Evolutionary conservation across 129 eudicot genomes (phyloP).

Genomic region (Cynara cardunculus): DNA sequence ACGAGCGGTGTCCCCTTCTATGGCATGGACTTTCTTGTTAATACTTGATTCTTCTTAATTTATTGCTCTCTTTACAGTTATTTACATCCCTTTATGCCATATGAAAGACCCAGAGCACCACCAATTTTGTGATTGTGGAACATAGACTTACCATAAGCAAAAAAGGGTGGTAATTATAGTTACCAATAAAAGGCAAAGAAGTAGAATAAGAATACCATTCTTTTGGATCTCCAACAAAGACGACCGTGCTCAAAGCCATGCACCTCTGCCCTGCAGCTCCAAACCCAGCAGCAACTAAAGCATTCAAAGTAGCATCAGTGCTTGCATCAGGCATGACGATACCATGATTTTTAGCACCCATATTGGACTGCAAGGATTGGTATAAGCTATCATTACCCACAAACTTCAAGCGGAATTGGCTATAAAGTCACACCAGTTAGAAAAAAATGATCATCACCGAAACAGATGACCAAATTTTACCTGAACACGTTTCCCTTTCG

Average conservation of each 20-base stretch:
- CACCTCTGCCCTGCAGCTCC: slow-evolving; percentile 99
- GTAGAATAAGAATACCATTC: slow-evolving; percentile 58
- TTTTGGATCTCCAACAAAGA: slow-evolving; percentile 87
- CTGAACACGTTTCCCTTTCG: slow-evolving; percentile 98
- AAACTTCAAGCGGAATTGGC: background rate
- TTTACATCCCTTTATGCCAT: background rate
- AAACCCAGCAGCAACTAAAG: slow-evolving; percentile 94
- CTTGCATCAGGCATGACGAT: slow-evolving; percentile 93
- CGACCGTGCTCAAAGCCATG: slow-evolving; percentile 97
- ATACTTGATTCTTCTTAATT: background rate
- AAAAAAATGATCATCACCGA: background rate
- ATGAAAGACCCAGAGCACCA: background rate
- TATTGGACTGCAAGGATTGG: slow-evolving; percentile 60
- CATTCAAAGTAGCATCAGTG: slow-evolving; percentile 76
- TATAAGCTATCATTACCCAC: background rate
- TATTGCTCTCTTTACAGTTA: background rate
- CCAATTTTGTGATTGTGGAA: background rate
- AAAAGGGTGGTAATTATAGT: background rate
- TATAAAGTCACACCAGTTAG: slow-evolving; percentile 1
- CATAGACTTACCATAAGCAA: background rate
- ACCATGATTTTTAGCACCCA: slow-evolving; percentile 99
- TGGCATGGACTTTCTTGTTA: background rate
- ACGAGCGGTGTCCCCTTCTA: no score
- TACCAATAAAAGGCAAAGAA: no score
- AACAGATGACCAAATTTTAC: slow-evolving; percentile 26